phyloP scores from a whole-genome alignment of 257 asterid species.

The Pogostemon cablin region DNA sequence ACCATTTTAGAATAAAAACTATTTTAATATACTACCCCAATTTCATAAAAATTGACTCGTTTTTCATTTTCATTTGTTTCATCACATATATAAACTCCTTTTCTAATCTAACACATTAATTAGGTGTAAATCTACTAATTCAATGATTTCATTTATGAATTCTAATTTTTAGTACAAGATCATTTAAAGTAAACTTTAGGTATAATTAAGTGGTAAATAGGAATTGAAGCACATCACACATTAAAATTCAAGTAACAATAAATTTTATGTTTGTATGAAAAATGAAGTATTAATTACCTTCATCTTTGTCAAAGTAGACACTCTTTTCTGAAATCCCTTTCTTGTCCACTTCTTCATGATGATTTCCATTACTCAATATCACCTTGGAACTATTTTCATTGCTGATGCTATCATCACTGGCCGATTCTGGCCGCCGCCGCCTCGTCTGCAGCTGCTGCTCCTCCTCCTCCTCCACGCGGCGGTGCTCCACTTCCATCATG shows the following conservation, averaged over 20 bases:
- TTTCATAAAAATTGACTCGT: too few relatives aligned
- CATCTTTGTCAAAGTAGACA: constrained; percentile 38
- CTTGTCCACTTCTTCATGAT: background rate
- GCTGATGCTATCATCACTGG: background rate
- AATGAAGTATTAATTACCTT: constrained; percentile 34
- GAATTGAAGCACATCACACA: background rate
- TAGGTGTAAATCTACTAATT: too few relatives aligned
- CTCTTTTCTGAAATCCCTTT: constrained; percentile 24
- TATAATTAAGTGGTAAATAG: too few relatives aligned
- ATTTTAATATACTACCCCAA: too few relatives aligned
- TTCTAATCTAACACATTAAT: too few relatives aligned
- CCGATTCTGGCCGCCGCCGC: background rate
- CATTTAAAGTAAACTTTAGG: too few relatives aligned
- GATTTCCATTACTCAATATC: background rate
- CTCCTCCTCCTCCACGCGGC: constrained; percentile 29
- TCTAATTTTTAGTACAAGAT: too few relatives aligned
- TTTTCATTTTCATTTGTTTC: too few relatives aligned
- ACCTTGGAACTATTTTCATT: constrained; percentile 5
- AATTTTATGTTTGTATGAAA: background rate
- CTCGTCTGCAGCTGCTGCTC: constrained; percentile 20
- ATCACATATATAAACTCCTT: too few relatives aligned
- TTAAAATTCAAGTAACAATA: too few relatives aligned
- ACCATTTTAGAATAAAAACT: too few relatives aligned
- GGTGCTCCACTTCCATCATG: constrained; percentile 29
- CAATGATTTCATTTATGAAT: too few relatives aligned